Conservation (phyloP, 495 filamentous ascomycete genomes). For the Copromyces sp. region DNA sequence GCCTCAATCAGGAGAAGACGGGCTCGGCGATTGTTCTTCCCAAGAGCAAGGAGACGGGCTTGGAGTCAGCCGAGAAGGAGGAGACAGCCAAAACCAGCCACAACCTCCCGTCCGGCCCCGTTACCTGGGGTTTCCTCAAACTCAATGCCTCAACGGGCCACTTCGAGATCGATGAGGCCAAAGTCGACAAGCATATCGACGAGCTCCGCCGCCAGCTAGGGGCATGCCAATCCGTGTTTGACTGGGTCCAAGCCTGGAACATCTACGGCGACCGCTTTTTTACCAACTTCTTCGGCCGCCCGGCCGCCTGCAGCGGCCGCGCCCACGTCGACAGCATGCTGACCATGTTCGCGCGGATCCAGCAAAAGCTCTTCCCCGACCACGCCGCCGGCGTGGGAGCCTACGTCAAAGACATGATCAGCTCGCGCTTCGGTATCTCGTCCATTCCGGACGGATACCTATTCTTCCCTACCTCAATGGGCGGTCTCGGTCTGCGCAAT, state of each 20-base stretch:
- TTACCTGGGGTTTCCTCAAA: slow-evolving; percentile 54
- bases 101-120: slow-evolving; percentile 42
- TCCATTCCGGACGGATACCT: slow-evolving; percentile 54
- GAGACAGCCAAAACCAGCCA: not conserved
- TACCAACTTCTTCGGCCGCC: slow-evolving; percentile 51
- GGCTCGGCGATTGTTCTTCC: slow-evolving; percentile 36
- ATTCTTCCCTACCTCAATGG: slow-evolving; percentile 42
- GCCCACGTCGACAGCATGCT: slow-evolving; percentile 56
- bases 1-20: slow-evolving; percentile 52
- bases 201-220: slow-evolving; percentile 49
- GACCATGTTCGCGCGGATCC: slow-evolving; percentile 47
- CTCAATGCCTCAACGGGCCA: slow-evolving; percentile 43
- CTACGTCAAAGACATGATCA: slow-evolving; percentile 40
- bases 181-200: slow-evolving; percentile 50
- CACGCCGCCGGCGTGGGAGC: slow-evolving; percentile 12
- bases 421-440: slow-evolving; percentile 39
- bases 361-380: slow-evolving; percentile 36
- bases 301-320: slow-evolving; percentile 52
- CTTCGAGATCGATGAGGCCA: slow-evolving; percentile 50
- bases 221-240: slow-evolving; percentile 43
- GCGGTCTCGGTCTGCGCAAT: slow-evolving; percentile 46
- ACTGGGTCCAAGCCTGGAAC: slow-evolving; percentile 58
- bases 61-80: not conserved
- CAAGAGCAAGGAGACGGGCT: slow-evolving; percentile 5
- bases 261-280: slow-evolving; percentile 56